These are phyloP conservation scores for Aspergillus hiratsukae DNA, from an alignment of 2,329 filamentous ascomycete genomes.

Conservation along the genomic window DNA sequence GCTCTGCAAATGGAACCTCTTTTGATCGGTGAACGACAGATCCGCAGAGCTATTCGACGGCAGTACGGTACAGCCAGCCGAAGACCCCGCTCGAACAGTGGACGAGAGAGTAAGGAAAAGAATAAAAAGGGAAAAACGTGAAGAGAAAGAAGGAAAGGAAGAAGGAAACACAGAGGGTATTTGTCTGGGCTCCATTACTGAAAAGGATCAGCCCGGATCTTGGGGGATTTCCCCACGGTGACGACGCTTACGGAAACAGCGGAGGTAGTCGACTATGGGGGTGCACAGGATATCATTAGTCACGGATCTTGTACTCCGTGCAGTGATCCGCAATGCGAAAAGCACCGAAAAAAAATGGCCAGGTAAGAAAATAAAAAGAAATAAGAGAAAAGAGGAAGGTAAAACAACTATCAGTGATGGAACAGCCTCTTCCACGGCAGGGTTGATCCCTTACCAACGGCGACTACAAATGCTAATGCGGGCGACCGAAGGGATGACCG, in stretches of 20 bases:
- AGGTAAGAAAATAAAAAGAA: conserved; percentile 5
- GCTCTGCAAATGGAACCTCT: conserved; percentile 22
- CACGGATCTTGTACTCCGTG: conserved; percentile 11
- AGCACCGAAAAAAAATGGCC: conserved; percentile 6
- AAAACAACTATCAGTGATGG: not conserved
- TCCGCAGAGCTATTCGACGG: conserved; percentile 29
- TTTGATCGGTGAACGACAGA: conserved; percentile 16
- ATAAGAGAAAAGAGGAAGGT: conserved; percentile 2
- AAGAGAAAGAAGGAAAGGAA: conserved; percentile 2
- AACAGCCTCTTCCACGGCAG: not conserved
- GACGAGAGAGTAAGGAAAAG: conserved; percentile 8
- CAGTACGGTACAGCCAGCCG: conserved; percentile 18
- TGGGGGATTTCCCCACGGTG: conserved; percentile 19
- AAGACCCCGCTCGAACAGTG: conserved; percentile 10
- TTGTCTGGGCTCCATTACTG: conserved; percentile 9
- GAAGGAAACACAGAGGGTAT: conserved; percentile 9
- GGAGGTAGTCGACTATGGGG: conserved; percentile 13
- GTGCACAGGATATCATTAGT: conserved; percentile 17
- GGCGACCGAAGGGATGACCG: not conserved
- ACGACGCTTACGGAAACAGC: conserved; percentile 21
- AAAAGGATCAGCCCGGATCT: conserved; percentile 12
- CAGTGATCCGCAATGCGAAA: conserved; percentile 11
- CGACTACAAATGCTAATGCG: not conserved
- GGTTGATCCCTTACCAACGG: not conserved
- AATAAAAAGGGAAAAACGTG: conserved; percentile 2